These are phyloP conservation scores for Prunus salicina DNA, from an alignment of 306 rosid species.

Conservation along the genomic window DNA sequence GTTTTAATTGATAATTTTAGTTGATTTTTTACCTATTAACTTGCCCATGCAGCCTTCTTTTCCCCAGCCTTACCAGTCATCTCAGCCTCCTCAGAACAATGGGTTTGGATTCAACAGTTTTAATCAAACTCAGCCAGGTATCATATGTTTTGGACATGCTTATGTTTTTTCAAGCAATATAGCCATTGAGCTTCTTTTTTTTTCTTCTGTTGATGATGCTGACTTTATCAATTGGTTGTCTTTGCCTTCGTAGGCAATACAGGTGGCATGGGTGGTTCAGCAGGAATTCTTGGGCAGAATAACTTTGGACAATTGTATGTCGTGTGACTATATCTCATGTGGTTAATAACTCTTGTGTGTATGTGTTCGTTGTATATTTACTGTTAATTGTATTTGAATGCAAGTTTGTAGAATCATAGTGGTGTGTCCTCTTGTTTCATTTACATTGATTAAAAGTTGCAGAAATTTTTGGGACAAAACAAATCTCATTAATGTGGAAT, in stretches of 20 bases:
- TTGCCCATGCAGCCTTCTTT: constrained; percentile 46
- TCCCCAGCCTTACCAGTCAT: constrained; percentile 54
- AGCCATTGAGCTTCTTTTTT: neutral
- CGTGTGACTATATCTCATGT: constrained; percentile 1
- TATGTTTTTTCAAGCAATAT: neutral
- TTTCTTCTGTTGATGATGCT: constrained; percentile 13
- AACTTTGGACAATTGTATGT: constrained; percentile 69
- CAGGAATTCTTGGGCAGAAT: constrained; percentile 61
- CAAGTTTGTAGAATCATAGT: neutral
- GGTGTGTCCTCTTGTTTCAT: neutral
- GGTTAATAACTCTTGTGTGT: constrained; percentile 2
- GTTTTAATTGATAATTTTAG: neutral
- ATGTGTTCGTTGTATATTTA: neutral
- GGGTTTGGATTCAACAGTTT: constrained; percentile 49
- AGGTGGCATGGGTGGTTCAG: constrained; percentile 41
- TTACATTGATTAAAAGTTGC: neutral
- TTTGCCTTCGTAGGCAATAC: constrained; percentile 43
- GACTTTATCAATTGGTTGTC: constrained; percentile 20
- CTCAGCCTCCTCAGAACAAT: constrained; percentile 49
- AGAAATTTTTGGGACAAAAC: neutral
- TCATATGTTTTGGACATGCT: constrained; percentile 19
- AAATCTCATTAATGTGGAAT: neutral
- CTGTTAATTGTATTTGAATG: neutral
- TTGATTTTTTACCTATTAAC: neutral
- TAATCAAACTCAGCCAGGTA: constrained; percentile 73